Base-by-base conservation (phyloP, 1,139 yeast genomes). In the Eremothecium sinecaudum region DNA sequence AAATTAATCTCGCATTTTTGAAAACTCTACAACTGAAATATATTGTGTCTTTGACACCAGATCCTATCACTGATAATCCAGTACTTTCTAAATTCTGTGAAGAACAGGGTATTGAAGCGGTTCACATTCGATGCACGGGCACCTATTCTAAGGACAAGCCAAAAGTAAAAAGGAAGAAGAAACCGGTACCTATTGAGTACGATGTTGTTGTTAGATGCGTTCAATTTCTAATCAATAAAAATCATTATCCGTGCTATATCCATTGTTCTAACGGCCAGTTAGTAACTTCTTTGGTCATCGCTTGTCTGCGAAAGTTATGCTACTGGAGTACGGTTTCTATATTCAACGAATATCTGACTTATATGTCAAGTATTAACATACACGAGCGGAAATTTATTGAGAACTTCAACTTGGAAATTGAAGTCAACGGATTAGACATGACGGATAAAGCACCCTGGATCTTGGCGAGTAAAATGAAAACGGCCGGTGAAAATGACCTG, bases 231-330 rank as follows among this genome's bases (percentile, higher is more conserved):
- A 66, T 79, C 12, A 75, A 79, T 50, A 62, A 65, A 22, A 68
- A 70, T 27, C 63, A 67, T 45, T 71, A 77, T 9, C 95, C 96
- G 1, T 64, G 81, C 7, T 87, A 81, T 53, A 58, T 90, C 3
- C 95, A 87, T 56, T 87, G 97, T 56, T 62, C 79, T 18, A 87
- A 83, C 52, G 97, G 97, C 0, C 86, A 93, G 5, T 90, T 84
- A 45, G 81, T 83, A 2, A 81, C 94, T 0, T 75, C 92, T 21
- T 64, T 90, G 33, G 73, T 84, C 2, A 71, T 87, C 23, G 96
- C 96, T 5, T 84, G 96, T 53, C 63, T 86, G 28, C 63, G 98
- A 20, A 82, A 82, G 49, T 62, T 82, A 22, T 82, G 84, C 26
- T 76, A 80, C 48, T 90, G 98, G 98, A 79, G 93, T 7, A 73